These are phyloP conservation scores for Pelargonium exstipulatum DNA, from an alignment of 441 rosid genomes.

Conservation along the genomic window DNA sequence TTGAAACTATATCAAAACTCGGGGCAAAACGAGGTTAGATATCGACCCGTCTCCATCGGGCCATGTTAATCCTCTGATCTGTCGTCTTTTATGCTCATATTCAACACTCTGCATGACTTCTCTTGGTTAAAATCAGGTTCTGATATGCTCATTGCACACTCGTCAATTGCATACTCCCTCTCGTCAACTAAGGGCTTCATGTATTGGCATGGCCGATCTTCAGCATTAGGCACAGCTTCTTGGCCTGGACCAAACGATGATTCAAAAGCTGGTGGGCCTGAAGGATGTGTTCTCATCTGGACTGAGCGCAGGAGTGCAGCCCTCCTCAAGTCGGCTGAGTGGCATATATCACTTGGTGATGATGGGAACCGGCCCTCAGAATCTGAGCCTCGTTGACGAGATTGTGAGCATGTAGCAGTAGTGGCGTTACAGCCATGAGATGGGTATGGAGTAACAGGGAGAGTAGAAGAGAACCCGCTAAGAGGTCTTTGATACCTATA, in stretches of 20 bases:
- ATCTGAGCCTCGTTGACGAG: slow-evolving; percentile 73
- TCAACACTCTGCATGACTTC: slow-evolving; percentile 42
- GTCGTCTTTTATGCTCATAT: slow-evolving; percentile 39
- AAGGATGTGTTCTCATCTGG: slow-evolving; percentile 83
- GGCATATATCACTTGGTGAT: slow-evolving; percentile 94
- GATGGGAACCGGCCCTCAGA: slow-evolving; percentile 91
- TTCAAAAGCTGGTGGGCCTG: slow-evolving; percentile 38
- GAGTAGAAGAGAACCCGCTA: slow-evolving; percentile 37
- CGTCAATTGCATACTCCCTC: slow-evolving; percentile 50
- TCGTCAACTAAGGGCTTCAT: slow-evolving; percentile 58
- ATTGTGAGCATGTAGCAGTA: slow-evolving; percentile 35
- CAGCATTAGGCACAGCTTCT: slow-evolving; percentile 40
- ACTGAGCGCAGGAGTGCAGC: slow-evolving; percentile 87
- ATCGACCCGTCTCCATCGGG: not conserved
- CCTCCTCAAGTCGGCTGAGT: slow-evolving; percentile 85
- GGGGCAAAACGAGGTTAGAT: no score
- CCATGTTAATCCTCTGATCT: slow-evolving; percentile 22
- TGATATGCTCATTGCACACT: slow-evolving; percentile 39
- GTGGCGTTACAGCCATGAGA: slow-evolving; percentile 29
- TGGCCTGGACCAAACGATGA: slow-evolving; percentile 41
- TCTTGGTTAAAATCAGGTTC: slow-evolving; percentile 37
- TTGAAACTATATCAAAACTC: no score
- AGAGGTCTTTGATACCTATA: slow-evolving; percentile 55
- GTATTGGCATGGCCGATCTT: slow-evolving; percentile 53
- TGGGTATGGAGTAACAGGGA: slow-evolving; percentile 31